Evolutionary conservation across 2,329 filamentous ascomycete genomes (phyloP).

Genomic region (Calonectria multiphialidica): DNA sequence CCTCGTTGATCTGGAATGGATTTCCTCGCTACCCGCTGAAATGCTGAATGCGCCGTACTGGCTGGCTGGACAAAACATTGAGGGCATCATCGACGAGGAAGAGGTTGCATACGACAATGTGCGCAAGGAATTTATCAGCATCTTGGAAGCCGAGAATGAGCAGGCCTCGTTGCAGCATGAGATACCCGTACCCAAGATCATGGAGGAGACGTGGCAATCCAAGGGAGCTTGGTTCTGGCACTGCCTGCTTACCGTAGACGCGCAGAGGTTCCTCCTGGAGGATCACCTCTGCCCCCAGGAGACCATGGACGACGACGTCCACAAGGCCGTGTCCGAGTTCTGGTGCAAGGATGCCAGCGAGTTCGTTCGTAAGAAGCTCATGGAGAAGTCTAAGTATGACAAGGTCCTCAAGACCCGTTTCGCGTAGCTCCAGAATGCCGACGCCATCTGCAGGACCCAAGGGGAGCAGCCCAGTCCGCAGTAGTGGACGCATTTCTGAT

Average conservation of each 20-base stretch:
- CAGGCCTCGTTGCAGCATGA: slow-evolving; percentile 2
- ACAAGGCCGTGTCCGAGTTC: background rate
- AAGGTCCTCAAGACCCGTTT: slow-evolving; percentile 17
- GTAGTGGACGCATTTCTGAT: background rate
- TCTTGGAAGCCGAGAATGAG: slow-evolving; percentile 31
- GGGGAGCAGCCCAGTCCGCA: slow-evolving; percentile 6
- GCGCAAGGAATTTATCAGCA: slow-evolving; percentile 34
- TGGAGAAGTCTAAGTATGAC: slow-evolving; percentile 14
- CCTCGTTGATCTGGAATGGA: slow-evolving; percentile 51
- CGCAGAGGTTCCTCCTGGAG: slow-evolving; percentile 7
- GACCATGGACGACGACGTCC: background rate
- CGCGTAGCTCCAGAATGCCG: background rate
- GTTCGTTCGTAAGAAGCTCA: slow-evolving; percentile 12
- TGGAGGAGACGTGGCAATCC: slow-evolving; percentile 32
- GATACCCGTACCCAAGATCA: slow-evolving; percentile 24
- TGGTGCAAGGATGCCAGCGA: slow-evolving; percentile 7
- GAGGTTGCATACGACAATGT: slow-evolving; percentile 25
- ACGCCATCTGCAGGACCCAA: background rate
- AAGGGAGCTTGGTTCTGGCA: slow-evolving; percentile 38
- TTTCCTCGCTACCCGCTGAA: slow-evolving; percentile 43
- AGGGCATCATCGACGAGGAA: slow-evolving; percentile 31
- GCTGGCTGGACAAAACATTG: slow-evolving; percentile 34
- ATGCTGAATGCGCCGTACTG: slow-evolving; percentile 36
- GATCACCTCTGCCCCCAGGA: slow-evolving; percentile 11
- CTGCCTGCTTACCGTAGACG: background rate